These are phyloP conservation scores for Panaeolus papilionaceus DNA, from an alignment of 768 basidiomycete genomes.

Conservation along the genomic window DNA sequence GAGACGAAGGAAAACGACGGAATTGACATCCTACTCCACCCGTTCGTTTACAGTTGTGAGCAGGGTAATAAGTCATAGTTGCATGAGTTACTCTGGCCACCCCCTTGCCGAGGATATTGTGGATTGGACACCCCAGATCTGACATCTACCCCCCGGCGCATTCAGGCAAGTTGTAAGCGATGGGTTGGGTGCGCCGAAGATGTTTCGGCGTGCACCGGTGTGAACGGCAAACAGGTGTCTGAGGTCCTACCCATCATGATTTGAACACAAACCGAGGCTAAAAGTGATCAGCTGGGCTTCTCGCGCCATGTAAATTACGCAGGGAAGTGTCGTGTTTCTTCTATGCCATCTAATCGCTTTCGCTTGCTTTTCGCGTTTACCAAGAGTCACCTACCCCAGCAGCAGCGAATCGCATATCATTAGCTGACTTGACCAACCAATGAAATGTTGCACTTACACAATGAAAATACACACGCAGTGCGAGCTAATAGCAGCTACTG, in stretches of 20 bases:
- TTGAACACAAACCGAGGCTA: background rate
- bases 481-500: background rate
- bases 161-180: background rate
- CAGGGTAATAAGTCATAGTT: constrained; percentile 5
- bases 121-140: constrained; percentile 6
- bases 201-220: background rate
- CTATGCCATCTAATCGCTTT: background rate
- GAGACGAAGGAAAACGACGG: background rate
- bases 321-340: background rate
- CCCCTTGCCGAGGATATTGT: constrained; percentile 6
- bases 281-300: background rate
- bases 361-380: background rate
- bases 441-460: background rate
- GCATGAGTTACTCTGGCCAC: constrained; percentile 7
- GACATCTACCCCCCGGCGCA: constrained; percentile 1
- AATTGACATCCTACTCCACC: constrained; percentile 8
- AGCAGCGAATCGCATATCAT: too few relatives aligned
- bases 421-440: background rate
- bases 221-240: background rate
- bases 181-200: background rate
- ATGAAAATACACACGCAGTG: background rate
- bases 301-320: background rate
- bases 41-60: background rate
- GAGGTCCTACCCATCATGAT: background rate
- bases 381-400: background rate